Evolutionary conservation across 1,284 basidiomycete species (phyloP).

Genomic region (Leccinum pachyderme): DNA sequence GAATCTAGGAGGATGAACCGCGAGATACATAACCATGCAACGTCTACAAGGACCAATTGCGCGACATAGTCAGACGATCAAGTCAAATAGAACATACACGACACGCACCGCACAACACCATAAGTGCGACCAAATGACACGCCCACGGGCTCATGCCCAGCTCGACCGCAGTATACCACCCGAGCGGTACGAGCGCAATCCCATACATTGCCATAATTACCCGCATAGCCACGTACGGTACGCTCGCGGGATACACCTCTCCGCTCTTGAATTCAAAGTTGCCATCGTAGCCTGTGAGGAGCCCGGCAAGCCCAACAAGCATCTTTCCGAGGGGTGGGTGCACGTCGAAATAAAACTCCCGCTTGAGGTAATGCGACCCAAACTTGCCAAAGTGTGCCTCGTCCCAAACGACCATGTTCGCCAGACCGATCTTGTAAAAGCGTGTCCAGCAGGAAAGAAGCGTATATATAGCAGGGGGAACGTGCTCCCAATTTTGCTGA

Average conservation of each 20-base stretch:
- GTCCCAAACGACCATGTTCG: slow-evolving; percentile 93
- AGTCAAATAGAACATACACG: background rate
- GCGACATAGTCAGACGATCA: background rate
- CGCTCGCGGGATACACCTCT: slow-evolving; percentile 76
- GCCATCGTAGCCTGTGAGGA: slow-evolving; percentile 90
- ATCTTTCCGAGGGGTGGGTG: slow-evolving; percentile 99
- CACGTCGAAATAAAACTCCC: slow-evolving; percentile 96
- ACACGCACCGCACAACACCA: slow-evolving; percentile 84
- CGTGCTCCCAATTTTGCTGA: slow-evolving; percentile 78
- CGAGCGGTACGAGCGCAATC: slow-evolving; percentile 92
- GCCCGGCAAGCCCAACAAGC: slow-evolving; percentile 92
- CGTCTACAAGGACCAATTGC: slow-evolving; percentile 51
- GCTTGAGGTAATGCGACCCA: slow-evolving; percentile 93
- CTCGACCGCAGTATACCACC: slow-evolving; percentile 96
- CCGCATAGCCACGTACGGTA: slow-evolving; percentile 94
- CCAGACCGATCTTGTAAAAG: slow-evolving; percentile 90
- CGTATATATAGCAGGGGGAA: slow-evolving; percentile 86
- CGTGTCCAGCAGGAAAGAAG: slow-evolving; percentile 93
- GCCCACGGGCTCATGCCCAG: slow-evolving; percentile 89
- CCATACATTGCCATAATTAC: slow-evolving; percentile 94
- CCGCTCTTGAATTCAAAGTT: slow-evolving; percentile 95
- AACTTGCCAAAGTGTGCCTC: slow-evolving; percentile 99
- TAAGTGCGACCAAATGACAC: slow-evolving; percentile 89
- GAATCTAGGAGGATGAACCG: slow-evolving; percentile 97
- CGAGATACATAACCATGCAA: slow-evolving; percentile 95